Percentiles rank a stretch among this genome's conserved stretches.
Evolutionary conservation across 2,329 filamentous ascomycete genomes (phyloP).

Genomic region (Pyricularia sp.): DNA sequence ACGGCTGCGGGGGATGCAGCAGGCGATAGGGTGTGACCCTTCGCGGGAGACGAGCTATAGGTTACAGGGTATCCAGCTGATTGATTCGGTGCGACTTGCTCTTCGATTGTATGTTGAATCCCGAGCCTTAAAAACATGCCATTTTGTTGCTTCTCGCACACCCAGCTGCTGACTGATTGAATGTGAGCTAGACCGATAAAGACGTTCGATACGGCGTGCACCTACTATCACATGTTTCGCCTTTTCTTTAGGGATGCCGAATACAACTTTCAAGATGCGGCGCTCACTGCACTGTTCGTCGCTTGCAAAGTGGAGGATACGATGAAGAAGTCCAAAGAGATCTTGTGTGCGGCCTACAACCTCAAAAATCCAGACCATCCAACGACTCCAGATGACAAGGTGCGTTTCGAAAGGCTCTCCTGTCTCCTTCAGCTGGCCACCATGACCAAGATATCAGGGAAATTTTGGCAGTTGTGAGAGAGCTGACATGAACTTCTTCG

Average conservation of each 20-base stretch:
- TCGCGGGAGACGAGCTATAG: constrained; percentile 69
- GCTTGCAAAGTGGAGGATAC: constrained; percentile 98
- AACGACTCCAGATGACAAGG: constrained; percentile 69
- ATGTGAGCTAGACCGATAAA: constrained; percentile 54
- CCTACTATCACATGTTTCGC: constrained; percentile 90
- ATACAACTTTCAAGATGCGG: constrained; percentile 77
- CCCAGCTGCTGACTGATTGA: constrained; percentile 6
- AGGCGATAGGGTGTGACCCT: constrained; percentile 56
- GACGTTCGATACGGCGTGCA: constrained; percentile 82
- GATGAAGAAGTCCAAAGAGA: constrained; percentile 88
- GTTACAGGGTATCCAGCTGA: constrained; percentile 76
- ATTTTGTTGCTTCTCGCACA: neutral
- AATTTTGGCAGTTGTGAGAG: neutral
- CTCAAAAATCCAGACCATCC: constrained; percentile 57
- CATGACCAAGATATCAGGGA: neutral
- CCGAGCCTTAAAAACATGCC: neutral
- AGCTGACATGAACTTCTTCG: neutral
- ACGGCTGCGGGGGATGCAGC: constrained; percentile 60
- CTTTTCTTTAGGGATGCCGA: constrained; percentile 74
- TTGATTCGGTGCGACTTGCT: constrained; percentile 68
- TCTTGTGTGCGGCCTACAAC: constrained; percentile 82
- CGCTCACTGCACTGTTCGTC: constrained; percentile 76
- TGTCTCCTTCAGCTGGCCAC: neutral
- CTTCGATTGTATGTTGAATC: constrained; percentile 56
- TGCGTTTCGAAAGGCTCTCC: constrained; percentile 22